Base-by-base conservation (phyloP, 352 stramenopile species). In the Pythium folliculosum region DNA sequence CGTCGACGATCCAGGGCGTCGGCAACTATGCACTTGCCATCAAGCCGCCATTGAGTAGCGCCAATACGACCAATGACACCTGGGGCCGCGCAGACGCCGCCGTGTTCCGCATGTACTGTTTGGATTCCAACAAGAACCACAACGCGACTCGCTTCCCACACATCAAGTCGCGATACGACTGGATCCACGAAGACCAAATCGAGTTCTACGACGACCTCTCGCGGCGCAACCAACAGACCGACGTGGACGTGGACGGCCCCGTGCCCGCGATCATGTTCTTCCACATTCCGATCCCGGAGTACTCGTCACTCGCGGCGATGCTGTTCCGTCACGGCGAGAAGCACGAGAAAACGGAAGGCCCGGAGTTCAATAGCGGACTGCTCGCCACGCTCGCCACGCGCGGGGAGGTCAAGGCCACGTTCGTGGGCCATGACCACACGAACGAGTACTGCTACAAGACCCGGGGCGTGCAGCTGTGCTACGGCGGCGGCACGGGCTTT, bases 261-360 rank as follows among this genome's bases (percentile, higher is more conserved):
- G 37, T 80, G 23, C 76, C 77, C 25, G 77, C 79, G 21, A 69
- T 88, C 63, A 86, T 90, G 79, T 90, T 90, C 62, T 86, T 88
- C 69, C 79, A 90, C 62, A 90, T 86, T 54, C 81, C 81, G 40
- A 54, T 90, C 14, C 74, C 75, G 16, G 77, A 88, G 60, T 90
- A 82, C 44, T 44, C 60, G 0, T 49, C 25, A 2, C 23, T 30
- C 19, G 62, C 27, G 0, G 49, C 63, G 38, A 19, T 47, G 17
- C 27, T 57, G 1, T 35, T 38, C 17, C 62, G 52, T 14, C 44
- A 63, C 16, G 62, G 62, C 5, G 53, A n/a, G 10, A 69, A 69
- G 53, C n/a, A 62, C 38, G 61, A 44, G 44, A 67, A 44, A 45
- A 75, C 45, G 49, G 48, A 56, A 32, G 63, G 76, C 19, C 75